phyloP scores from a whole-genome alignment of 2,329 filamentous ascomycete genomes.

The Mycosphaerelloides madeirae region DNA sequence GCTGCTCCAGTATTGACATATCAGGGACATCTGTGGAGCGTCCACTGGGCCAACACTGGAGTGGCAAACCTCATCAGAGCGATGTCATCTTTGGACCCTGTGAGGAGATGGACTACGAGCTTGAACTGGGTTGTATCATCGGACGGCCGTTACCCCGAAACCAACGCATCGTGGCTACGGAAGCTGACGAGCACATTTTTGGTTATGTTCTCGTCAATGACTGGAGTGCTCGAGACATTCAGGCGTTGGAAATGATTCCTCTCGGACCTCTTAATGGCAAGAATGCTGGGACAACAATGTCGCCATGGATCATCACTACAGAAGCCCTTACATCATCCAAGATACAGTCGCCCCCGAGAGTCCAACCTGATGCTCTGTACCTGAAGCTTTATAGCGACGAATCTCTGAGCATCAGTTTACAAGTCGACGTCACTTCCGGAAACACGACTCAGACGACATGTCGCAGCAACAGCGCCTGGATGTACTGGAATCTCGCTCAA shows the following conservation, averaged over 20 bases:
- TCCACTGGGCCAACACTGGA: conserved; percentile 43
- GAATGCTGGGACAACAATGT: conserved; percentile 56
- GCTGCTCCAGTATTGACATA: conserved; percentile 50
- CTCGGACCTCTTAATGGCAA: conserved; percentile 59
- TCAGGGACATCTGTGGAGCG: conserved; percentile 47
- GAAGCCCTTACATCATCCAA: conserved; percentile 47
- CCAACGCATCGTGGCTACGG: conserved; percentile 32
- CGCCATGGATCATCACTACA: conserved; percentile 57
- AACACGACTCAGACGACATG: conserved; percentile 16
- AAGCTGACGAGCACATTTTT: conserved; percentile 54
- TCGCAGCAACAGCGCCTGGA: conserved; percentile 29
- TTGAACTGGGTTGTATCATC: conserved; percentile 45
- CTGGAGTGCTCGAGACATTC: conserved; percentile 60
- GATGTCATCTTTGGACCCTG: conserved; percentile 46
- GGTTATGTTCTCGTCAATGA: conserved; percentile 58
- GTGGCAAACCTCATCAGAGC: conserved; percentile 40
- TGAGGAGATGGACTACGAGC: conserved; percentile 44
- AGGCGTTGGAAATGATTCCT: conserved; percentile 57
- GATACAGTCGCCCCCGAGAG: conserved; percentile 16
- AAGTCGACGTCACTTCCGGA: conserved; percentile 18
- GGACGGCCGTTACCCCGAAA: conserved; percentile 38
- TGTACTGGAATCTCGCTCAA: conserved; percentile 43
- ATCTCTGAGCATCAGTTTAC: conserved; percentile 23
- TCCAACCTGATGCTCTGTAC: conserved; percentile 18
- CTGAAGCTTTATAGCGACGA: conserved; percentile 21